Percentiles rank a stretch among this genome's conserved stretches.
Conservation (phyloP, 2,329 filamentous ascomycete genomes). For the Rhexocercosporidium sp. region DNA sequence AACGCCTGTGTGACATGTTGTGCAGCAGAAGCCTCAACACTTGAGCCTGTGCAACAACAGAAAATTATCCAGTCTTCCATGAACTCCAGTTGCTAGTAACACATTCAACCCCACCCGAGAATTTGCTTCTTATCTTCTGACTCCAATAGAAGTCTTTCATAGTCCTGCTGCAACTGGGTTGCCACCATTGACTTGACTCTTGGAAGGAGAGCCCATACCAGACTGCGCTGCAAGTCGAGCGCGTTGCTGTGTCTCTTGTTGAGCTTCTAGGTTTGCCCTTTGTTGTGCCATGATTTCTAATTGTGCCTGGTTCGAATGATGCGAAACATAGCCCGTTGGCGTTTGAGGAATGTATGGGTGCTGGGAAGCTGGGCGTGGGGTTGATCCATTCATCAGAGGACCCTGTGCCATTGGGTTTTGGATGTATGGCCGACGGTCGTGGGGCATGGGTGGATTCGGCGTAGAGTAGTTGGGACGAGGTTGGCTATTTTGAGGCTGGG, state of each 20-base stretch:
- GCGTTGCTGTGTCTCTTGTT: conserved; percentile 40
- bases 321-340: conserved; percentile 19
- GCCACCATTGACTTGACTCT: conserved; percentile 35
- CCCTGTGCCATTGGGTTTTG: conserved; percentile 29
- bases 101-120: background rate
- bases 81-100: conserved; percentile 6
- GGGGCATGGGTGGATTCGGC: conserved; percentile 32
- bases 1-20: background rate
- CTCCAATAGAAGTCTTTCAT: background rate
- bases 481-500: conserved; percentile 31
- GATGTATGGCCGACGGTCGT: conserved; percentile 33
- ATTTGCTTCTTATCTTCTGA: no score
- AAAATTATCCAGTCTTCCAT: conserved; percentile 3
- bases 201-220: conserved; percentile 33
- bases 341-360: conserved; percentile 27
- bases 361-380: conserved; percentile 30
- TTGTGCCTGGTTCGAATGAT: conserved; percentile 36
- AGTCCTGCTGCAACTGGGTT: conserved; percentile 31
- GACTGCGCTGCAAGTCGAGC: conserved; percentile 40
- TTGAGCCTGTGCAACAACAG: conserved; percentile 7
- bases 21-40: conserved; percentile 1
- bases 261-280: conserved; percentile 43
- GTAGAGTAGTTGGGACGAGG: conserved; percentile 33
- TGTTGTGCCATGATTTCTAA: conserved; percentile 45
- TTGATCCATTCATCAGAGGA: conserved; percentile 35